Base-by-base conservation (phyloP, 257 asterid genomes). In the Rubia yunnanensis region DNA sequence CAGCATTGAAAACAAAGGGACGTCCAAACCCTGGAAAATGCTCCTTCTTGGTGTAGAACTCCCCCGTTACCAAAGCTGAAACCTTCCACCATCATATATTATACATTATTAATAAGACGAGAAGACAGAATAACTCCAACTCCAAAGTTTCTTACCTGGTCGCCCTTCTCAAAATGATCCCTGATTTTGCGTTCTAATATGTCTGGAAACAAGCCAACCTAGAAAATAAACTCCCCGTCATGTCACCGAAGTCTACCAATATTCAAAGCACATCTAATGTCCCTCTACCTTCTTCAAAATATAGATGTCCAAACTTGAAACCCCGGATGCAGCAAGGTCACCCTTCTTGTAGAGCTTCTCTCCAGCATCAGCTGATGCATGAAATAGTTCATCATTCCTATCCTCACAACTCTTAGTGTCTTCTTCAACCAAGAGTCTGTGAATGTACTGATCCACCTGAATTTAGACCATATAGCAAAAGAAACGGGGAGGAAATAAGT, bases 11-110 rank as follows among this genome's bases (percentile, higher is more conserved):
- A 66, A 88, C 92, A 64, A 82, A 90, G 49, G 96, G 99, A 65
- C 97, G 89, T 59, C 96, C 97, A 28, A 94, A 94, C 74, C 97
- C 97, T 28, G 96, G 97, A 79, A 94, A 94, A 81, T 94, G 97
- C 83, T 90, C 99, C 79, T 75, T 90, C 75, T 84, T 90, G 63
- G 86, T 90, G 71, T 94, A 94, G 83, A 88, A 90, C 67, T 88
- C 96, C 63, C 92, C 96, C 8, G 99, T 94, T 79, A 94, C 91
- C 91, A 90, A 30, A 66, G 99, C 95, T 84, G 99, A 94, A 85
- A 94, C 88, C 99, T 92, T 87, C 72, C 84, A 78, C 77, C 83
- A 84, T 48, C 78, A 78, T 65, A 63, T 28, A n/a, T n/a, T n/a
- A 63, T 59, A 80, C 63, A 79, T 87, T 83, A 84, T 76, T 77